Conservation (phyloP, 1,284 basidiomycete species). For the Ganoderma lucidum region DNA sequence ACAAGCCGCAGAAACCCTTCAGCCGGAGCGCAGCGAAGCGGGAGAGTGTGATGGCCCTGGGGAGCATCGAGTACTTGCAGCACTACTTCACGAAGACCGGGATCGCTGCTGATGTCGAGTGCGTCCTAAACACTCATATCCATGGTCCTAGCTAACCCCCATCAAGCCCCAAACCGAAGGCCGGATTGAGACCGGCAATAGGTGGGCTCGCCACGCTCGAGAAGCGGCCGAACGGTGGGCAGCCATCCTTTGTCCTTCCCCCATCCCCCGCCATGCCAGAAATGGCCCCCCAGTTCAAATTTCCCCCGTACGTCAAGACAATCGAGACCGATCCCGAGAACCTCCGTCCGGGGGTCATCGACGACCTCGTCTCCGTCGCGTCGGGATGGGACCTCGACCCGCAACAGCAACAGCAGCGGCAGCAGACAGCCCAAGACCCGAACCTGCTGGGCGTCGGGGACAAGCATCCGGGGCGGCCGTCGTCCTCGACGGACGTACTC, state of each 20-base stretch:
- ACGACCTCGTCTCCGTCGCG: conserved; percentile 70
- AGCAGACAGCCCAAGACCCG: conserved; percentile 31
- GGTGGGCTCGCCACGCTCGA: conserved; percentile 58
- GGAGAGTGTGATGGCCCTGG: conserved; percentile 86
- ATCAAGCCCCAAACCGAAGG: conserved; percentile 60
- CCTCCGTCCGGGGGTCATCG: conserved; percentile 73
- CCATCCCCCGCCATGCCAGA: conserved; percentile 70
- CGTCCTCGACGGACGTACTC: conserved; percentile 60
- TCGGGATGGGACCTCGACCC: conserved; percentile 60
- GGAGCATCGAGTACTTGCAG: conserved; percentile 88
- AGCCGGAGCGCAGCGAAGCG: conserved; percentile 86
- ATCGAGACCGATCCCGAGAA: conserved; percentile 77
- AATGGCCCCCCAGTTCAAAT: conserved; percentile 47
- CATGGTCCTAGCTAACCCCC: background rate
- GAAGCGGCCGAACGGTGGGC: conserved; percentile 42
- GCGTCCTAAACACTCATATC: conserved; percentile 42
- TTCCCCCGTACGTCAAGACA: conserved; percentile 63
- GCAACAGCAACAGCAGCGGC: conserved; percentile 21
- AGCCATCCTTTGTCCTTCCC: conserved; percentile 66
- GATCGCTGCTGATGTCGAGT: conserved; percentile 76
- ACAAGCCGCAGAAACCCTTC: conserved; percentile 82
- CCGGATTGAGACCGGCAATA: conserved; percentile 77
- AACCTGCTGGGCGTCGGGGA: conserved; percentile 37
- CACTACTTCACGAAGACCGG: conserved; percentile 90
- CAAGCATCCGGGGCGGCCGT: conserved; percentile 23